Base-by-base conservation (phyloP, 2,329 filamentous ascomycete species). In the Colletotrichum lentis region DNA sequence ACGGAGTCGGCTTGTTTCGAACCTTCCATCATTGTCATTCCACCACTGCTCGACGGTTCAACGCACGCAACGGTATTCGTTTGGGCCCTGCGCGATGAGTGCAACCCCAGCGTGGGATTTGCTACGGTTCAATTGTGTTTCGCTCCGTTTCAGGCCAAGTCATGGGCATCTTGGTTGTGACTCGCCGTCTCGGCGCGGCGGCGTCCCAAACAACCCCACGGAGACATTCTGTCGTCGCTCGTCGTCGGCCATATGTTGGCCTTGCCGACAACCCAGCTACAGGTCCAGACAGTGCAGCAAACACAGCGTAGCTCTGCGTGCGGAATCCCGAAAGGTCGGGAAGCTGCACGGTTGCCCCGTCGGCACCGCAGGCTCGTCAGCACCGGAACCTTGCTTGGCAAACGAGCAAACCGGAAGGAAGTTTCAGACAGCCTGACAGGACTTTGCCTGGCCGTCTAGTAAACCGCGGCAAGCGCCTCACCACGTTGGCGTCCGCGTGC, bases 111-210 rank as follows among this genome's bases (percentile, higher is more conserved):
- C 35, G 46, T 67, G 27, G 53, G 31, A 35, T 64, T 41, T 14
- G 8, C 27, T 41, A 43, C 60, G 53, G 22, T 46, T 43, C 18
- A 27, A 46, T 31, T 35, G 41, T 58, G 60, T 67, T 52, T 63
- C 52, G 20, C 49, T 64, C 46, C 60, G 60, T 67, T 67, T 64
- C 64, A 64, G 22, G 24, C n/a, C n/a, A 31, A 31, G 27, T 31
- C 7, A 10, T 10, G 27, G 27, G 27, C 1, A 31, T 31, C 27
- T 31, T 31, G 27, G 27, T 31, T 31, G 27, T 31, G 8, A 31
- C 27, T 31, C 27, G 27, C 27, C 27, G 27, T 31, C 27, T 31
- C 27, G 27, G 27, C 27, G 27, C 27, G 27, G 50, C 50, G 5
- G 18, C 31, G 12, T 22, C 8, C 20, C 14, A 37, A 31, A n/a